Evolutionary conservation across 225 moss, liverwort and hornwort species (phyloP).

Genomic region (Bryoerythrophyllum caledonicum): DNA sequence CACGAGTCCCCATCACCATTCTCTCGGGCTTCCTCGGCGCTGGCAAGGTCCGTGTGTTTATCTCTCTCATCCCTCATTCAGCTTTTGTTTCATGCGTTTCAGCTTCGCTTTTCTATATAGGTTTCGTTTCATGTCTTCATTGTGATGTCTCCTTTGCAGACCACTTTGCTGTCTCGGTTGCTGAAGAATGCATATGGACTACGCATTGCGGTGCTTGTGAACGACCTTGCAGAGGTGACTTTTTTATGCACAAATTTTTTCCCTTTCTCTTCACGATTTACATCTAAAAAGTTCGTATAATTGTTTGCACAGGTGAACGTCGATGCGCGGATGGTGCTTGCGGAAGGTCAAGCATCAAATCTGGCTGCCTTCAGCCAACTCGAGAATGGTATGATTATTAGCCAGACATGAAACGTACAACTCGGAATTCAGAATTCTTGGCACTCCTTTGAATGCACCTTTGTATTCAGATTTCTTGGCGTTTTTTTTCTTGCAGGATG

Average conservation of each 20-base stretch:
- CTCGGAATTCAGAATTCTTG: no score
- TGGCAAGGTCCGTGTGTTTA: constrained; percentile 40
- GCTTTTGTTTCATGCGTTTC: neutral
- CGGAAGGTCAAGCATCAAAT: constrained; percentile 28
- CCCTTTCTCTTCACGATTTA: neutral
- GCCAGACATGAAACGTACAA: no score
- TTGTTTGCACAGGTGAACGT: constrained; percentile 44
- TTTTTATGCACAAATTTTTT: neutral
- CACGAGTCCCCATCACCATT: constrained; percentile 48
- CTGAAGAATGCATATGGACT: constrained; percentile 37
- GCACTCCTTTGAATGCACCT: no score
- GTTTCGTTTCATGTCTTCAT: neutral
- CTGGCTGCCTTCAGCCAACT: constrained; percentile 56
- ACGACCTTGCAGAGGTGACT: constrained; percentile 57
- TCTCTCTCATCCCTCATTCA: neutral
- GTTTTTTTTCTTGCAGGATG: constrained; percentile 47
- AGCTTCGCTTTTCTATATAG: neutral
- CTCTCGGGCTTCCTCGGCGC: constrained; percentile 57
- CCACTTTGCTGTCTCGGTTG: constrained; percentile 53
- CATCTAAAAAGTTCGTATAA: no score
- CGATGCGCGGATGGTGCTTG: constrained; percentile 49
- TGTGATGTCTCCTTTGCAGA: constrained; percentile 29
- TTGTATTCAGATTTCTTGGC: no score
- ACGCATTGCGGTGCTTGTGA: constrained; percentile 59
- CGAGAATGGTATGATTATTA: constrained; percentile 45